Base-by-base conservation (phyloP, 1,139 yeast genomes). In the Pichia sp. region DNA sequence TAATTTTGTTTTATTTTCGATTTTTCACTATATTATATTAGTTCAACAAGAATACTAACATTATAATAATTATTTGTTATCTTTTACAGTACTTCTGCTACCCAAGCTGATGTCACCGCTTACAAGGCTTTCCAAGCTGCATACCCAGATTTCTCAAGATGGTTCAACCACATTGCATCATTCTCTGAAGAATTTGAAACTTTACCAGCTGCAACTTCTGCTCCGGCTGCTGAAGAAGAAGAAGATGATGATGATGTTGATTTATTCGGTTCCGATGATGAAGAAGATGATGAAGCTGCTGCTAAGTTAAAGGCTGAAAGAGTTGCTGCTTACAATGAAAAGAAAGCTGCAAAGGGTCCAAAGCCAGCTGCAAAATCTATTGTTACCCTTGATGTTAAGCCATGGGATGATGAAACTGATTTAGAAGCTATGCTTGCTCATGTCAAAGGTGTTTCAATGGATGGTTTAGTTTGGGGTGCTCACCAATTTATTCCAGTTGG, bases 381-480 rank as follows among this genome's bases (percentile, higher is more conserved):
- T 65, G 96, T 93, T 69, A 93, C 99, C 68, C 71, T 93, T 69
- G 99, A 93, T 68, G 96, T 93, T 67, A 93, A 93, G 86, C 98
- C 97, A 77, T 93, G 99, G 99, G 99, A 93, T 76, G 98, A 93
- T 70, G 98, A 93, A 81, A 93, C 99, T 64, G 84, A 91, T 73
- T 81, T 95, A 73, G 96, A 93, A 56, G 84, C 84, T 74, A 73
- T 93, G 77, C 76, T 88, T 67, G 91, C 84, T 57, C 81, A 83
- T 74, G 97, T 90, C 70, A 90, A 89, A 83, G 71, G 79, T 63
- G 74, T 91, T 67, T 85, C 83, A 72, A 75, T 77, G 77, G 98
- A 91, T 50, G 99, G 99, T 83, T 87, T 95, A 71, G 77, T 76
- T 65, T 93, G 99, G 99, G 99, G 99, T 87, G 97, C 95, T 70